Evolutionary conservation across 2,329 filamentous ascomycete genomes (phyloP).

Genomic region (Fusarium metavorans): DNA sequence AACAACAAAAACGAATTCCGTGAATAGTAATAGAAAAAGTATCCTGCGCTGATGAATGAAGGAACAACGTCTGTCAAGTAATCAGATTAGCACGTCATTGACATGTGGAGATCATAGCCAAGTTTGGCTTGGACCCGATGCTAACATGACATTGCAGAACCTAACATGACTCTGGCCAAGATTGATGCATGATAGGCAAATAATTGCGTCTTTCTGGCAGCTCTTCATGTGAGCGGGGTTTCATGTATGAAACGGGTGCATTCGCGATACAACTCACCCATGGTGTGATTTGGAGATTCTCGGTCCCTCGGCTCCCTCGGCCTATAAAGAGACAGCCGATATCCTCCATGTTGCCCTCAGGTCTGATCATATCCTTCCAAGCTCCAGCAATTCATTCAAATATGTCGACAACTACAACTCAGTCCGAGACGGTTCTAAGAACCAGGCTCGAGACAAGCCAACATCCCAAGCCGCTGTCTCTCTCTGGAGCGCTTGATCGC

Average conservation of each 20-base stretch:
- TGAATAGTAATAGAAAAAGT: background rate
- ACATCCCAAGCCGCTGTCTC: conserved; percentile 6
- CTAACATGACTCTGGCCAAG: background rate
- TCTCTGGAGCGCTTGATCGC: conserved; percentile 19
- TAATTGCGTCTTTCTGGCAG: background rate
- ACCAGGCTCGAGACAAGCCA: conserved; percentile 2
- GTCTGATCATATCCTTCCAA: background rate
- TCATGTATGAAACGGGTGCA: background rate
- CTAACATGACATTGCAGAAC: background rate
- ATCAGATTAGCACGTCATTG: background rate
- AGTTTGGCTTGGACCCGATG: background rate
- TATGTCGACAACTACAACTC: background rate
- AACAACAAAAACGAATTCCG: background rate
- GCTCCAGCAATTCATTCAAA: background rate
- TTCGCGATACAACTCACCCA: background rate
- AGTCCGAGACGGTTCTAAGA: background rate
- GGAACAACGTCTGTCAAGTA: background rate
- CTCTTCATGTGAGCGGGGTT: background rate
- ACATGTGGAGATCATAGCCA: background rate
- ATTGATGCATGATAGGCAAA: background rate
- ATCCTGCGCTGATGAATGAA: background rate
- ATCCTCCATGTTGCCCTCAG: background rate
- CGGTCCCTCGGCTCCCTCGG: background rate
- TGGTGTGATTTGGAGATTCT: background rate
- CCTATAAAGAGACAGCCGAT: background rate